Evolutionary conservation across 805 yeast species (phyloP).

Genomic region (Candida hungchunana): DNA sequence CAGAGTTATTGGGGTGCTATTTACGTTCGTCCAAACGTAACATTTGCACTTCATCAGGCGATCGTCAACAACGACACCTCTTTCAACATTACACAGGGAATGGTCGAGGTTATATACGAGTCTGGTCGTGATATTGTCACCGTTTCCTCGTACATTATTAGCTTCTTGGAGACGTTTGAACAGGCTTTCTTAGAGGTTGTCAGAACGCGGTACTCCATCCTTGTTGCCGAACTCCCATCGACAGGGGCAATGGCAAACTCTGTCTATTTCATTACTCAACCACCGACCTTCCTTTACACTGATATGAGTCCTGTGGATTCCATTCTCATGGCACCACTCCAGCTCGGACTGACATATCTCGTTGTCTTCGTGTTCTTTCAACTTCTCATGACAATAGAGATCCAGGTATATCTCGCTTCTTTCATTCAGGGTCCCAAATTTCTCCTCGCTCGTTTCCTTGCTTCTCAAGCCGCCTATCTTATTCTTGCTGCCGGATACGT

Average conservation of each 20-base stretch:
- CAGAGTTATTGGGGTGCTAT: conserved; percentile 58
- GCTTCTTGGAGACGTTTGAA: conserved; percentile 43
- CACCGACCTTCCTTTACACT: conserved; percentile 19
- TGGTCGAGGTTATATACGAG: conserved; percentile 46
- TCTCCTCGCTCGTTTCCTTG: conserved; percentile 35
- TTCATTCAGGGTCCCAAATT: conserved; percentile 40
- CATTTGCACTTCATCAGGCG: conserved; percentile 28
- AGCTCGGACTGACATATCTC: conserved; percentile 68
- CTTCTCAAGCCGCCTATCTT: conserved; percentile 49
- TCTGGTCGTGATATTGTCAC: conserved; percentile 58
- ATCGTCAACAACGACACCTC: conserved; percentile 17
- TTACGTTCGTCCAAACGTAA: conserved; percentile 44
- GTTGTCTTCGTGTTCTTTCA: conserved; percentile 71
- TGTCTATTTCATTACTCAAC: conserved; percentile 13
- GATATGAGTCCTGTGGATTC: conserved; percentile 48
- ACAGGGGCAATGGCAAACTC: conserved; percentile 21
- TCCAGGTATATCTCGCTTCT: conserved; percentile 35
- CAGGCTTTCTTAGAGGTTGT: conserved; percentile 14
- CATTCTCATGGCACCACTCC: conserved; percentile 59
- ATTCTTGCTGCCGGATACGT: conserved; percentile 55
- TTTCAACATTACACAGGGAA: conserved; percentile 17
- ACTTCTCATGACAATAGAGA: conserved; percentile 49
- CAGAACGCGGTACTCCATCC: conserved; percentile 2
- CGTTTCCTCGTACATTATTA: conserved; percentile 40
- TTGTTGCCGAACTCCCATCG: conserved; percentile 33